Evolutionary conservation across 805 yeast genomes (phyloP), one percentile per base, ranked within the genome.

Genomic region (Spathaspora arborariae): DNA sequence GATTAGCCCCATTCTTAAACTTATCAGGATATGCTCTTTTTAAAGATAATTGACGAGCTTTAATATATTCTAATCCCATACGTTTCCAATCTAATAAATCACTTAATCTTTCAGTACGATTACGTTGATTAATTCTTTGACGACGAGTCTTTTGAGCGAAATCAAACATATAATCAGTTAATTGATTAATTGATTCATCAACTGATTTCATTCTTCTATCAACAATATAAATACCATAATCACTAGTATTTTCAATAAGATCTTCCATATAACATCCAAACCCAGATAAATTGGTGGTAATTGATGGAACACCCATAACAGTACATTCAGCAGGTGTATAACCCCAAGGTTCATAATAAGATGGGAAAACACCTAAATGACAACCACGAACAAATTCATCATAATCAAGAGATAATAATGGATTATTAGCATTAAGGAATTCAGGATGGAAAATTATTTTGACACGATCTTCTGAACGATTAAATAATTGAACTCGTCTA

Each of bases 241-340:
- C 98, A 50, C 85, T 79, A 16, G 97, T 85, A 58, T 88, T 88
- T 63, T 92, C 97, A 64, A 92, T 92, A 53, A 92, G 76, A 65
- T 92, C 97, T 69, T 92, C 99, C 98, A 92, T 92, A 71, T 92
- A 92, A 55, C 98, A 95, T 42, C 99, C 99, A 63, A 92, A 92
- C 1, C 99, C 99, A 2, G 97, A 88, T 50, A 92, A 72, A 64
- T 92, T 92, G 37, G 99, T 92, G 9, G 99, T 92, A 59, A 92
- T 88, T 5, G 97, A 88, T 15, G 99, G 99, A 49, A 94, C 96
- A 47, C 99, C 99, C 99, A 92, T 92, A 20, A 94, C 99, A 0
- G 99, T 92, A 74, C 99, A 94, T 66, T 92, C 99, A 7, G 98
- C 98, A 2, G 99, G 99, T 2, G 99, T 92, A 67, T 92, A 92